phyloP scores from a whole-genome alignment of 306 rosid species.

The Biancaea sappan region DNA sequence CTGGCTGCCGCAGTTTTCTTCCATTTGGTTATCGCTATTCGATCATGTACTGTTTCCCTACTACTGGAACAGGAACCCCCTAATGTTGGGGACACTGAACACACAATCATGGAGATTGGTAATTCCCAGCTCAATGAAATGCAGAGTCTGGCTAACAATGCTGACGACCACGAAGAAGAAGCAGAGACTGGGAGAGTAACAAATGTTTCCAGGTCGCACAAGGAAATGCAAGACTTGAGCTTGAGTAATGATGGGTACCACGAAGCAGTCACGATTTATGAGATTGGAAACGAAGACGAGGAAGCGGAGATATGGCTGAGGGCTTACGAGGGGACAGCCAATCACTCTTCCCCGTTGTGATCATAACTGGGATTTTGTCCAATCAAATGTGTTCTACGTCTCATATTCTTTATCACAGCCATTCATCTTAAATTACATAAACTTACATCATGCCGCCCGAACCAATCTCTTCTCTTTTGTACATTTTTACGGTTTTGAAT shows the following conservation, averaged over 20 bases:
- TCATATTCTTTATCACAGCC: no score
- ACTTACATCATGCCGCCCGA: no score
- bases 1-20: background rate
- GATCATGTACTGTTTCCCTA: background rate
- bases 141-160: background rate
- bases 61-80: background rate
- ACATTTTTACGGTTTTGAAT: no score
- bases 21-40: background rate
- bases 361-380: background rate
- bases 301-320: background rate
- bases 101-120: background rate
- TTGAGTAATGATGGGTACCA: background rate
- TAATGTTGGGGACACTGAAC: background rate
- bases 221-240: background rate
- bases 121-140: background rate
- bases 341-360: background rate
- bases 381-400: no score
- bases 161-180: no score
- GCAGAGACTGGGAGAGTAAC: background rate
- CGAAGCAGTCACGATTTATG: background rate
- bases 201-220: background rate
- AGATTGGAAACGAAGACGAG: background rate
- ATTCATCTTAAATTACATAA: no score
- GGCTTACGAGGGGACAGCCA: background rate
- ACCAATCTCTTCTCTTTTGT: no score